These are phyloP conservation scores for Gilbertella persicaria DNA, from an alignment of 371 early-diverging fungal species.

Conservation along the genomic window DNA sequence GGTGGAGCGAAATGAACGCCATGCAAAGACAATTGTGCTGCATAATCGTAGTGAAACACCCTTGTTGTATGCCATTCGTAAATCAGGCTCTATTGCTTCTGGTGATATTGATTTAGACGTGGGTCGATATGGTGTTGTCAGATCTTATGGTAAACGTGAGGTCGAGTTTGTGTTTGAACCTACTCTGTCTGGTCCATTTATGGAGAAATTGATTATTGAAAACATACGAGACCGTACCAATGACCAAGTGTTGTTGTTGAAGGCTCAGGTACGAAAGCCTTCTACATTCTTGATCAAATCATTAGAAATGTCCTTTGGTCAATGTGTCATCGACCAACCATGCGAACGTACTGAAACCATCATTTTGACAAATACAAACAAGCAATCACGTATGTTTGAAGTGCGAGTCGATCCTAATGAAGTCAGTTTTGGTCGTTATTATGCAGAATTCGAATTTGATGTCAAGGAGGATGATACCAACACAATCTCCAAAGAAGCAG, in stretches of 20 bases:
- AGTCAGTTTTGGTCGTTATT: slow-evolving; percentile 60
- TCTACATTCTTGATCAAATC: slow-evolving; percentile 86
- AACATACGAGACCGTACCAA: slow-evolving; percentile 89
- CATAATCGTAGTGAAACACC: slow-evolving; percentile 92
- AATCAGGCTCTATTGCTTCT: slow-evolving; percentile 95
- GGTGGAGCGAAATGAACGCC: slow-evolving; percentile 85
- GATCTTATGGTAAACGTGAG: slow-evolving; percentile 90
- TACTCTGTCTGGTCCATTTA: slow-evolving; percentile 82
- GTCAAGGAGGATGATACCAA: slow-evolving; percentile 66
- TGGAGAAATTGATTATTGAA: slow-evolving; percentile 86
- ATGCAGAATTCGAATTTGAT: slow-evolving; percentile 70
- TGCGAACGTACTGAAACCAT: slow-evolving; percentile 52
- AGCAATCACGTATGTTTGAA: slow-evolving; percentile 81
- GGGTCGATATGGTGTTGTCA: slow-evolving; percentile 84
- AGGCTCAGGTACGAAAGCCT: slow-evolving; percentile 91
- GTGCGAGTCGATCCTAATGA: slow-evolving; percentile 77
- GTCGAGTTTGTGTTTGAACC: slow-evolving; percentile 94
- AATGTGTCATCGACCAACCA: slow-evolving; percentile 59
- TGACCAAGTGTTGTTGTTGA: slow-evolving; percentile 78
- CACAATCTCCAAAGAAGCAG: slow-evolving; percentile 76
- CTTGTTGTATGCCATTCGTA: slow-evolving; percentile 88
- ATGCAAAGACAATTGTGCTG: slow-evolving; percentile 87
- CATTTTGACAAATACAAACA: slow-evolving; percentile 79
- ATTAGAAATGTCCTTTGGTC: slow-evolving; percentile 77
- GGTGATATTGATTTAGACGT: slow-evolving; percentile 85